Conservation (phyloP, 1,139 yeast species). For the Suhomyces bolitotheri region DNA sequence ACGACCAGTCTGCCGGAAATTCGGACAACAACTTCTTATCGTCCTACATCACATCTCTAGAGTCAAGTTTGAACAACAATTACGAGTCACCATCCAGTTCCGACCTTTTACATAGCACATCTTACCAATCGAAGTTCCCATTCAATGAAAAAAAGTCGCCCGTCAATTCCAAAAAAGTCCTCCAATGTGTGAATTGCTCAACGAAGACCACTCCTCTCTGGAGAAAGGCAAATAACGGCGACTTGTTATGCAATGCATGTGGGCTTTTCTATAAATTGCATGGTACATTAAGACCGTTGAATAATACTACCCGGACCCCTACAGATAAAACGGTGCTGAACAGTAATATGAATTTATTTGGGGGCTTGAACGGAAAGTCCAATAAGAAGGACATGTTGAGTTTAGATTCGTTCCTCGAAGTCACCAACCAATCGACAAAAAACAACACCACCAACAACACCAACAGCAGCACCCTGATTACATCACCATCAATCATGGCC, state of each 20-base stretch:
- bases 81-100: conserved; percentile 10
- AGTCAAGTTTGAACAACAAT: conserved; percentile 36
- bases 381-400: conserved; percentile 6
- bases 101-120: not conserved
- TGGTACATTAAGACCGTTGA: conserved; percentile 47
- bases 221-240: conserved; percentile 48
- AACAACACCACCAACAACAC: conserved; percentile 4
- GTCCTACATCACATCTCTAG: conserved; percentile 43
- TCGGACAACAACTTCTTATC: conserved; percentile 32
- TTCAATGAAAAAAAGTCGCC: conserved; percentile 7
- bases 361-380: conserved; percentile 15
- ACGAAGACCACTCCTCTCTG: conserved; percentile 50
- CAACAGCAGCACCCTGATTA: conserved; percentile 5
- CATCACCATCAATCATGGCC: conserved; percentile 10
- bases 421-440: conserved; percentile 2
- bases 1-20: not conserved
- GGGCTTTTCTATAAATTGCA: conserved; percentile 49
- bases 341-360: conserved; percentile 26
- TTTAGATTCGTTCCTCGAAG: conserved; percentile 13
- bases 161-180: conserved; percentile 21
- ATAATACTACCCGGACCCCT: conserved; percentile 13
- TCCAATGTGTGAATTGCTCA: conserved; percentile 48
- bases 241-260: conserved; percentile 49
- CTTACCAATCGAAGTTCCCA: conserved; percentile 1
- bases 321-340: conserved; percentile 26